Evolutionary conservation across 2,329 filamentous ascomycete genomes (phyloP).

Genomic region (Colletotrichum shisoi): DNA sequence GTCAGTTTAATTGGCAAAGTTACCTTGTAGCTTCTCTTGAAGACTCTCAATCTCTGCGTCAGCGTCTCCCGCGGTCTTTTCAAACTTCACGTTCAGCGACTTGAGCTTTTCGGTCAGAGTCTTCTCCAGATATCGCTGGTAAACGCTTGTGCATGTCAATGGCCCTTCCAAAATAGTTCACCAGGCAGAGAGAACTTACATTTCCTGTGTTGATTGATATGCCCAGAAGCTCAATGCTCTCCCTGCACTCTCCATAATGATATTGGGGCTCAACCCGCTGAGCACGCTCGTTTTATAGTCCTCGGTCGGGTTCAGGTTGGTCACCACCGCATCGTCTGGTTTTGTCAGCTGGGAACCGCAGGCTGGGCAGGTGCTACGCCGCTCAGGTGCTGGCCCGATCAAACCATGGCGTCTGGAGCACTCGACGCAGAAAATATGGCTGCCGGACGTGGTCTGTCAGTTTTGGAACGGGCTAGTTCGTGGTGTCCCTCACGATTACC

Average conservation of each 20-base stretch:
- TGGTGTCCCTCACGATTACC: constrained; percentile 55
- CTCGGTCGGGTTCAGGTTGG: constrained; percentile 78
- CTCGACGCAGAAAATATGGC: constrained; percentile 80
- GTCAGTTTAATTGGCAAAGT: constrained; percentile 40
- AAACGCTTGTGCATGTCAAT: constrained; percentile 62
- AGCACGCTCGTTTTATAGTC: constrained; percentile 90
- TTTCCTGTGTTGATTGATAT: constrained; percentile 85
- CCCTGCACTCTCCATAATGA: constrained; percentile 86
- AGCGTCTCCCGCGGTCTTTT: constrained; percentile 77
- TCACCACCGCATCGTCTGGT: constrained; percentile 76
- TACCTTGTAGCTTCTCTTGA: constrained; percentile 70
- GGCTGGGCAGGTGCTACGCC: constrained; percentile 72
- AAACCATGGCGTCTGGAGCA: constrained; percentile 75
- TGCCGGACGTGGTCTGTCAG: constrained; percentile 30
- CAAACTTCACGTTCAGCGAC: constrained; percentile 69
- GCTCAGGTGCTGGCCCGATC: constrained; percentile 60
- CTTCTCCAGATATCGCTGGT: constrained; percentile 78
- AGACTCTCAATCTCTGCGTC: constrained; percentile 74
- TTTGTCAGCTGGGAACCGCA: constrained; percentile 74
- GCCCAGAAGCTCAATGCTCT: constrained; percentile 84
- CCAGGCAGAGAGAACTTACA: constrained; percentile 59
- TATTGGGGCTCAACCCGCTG: constrained; percentile 79
- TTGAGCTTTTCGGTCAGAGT: constrained; percentile 76
- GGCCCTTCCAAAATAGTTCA: background rate
- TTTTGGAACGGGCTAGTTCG: background rate